phyloP scores from a whole-genome alignment of 495 filamentous ascomycete genomes.

The Penicillium roqueforti region DNA sequence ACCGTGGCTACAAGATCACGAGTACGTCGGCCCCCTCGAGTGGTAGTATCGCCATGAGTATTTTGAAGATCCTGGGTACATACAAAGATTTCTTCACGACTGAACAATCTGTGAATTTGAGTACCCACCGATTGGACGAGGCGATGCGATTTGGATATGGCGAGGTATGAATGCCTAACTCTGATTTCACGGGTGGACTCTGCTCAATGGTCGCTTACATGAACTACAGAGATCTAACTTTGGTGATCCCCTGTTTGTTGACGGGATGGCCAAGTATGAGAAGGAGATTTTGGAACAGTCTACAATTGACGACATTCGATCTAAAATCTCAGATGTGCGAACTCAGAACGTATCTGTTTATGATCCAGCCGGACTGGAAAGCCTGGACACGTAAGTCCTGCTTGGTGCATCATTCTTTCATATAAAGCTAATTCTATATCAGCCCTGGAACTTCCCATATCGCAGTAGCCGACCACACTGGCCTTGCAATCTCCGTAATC shows the following conservation, averaged over 20 bases:
- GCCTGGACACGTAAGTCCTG: conserved; percentile 51
- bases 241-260: conserved; percentile 73
- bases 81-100: conserved; percentile 57
- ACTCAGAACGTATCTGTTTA: conserved; percentile 70
- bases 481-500: conserved; percentile 68
- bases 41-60: conserved; percentile 65
- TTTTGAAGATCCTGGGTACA: conserved; percentile 74
- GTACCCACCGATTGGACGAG: conserved; percentile 78
- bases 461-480: conserved; percentile 61
- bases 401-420: background rate
- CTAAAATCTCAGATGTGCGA: conserved; percentile 62
- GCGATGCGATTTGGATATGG: conserved; percentile 85
- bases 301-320: conserved; percentile 54
- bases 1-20: conserved; percentile 64
- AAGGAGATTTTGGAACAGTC: conserved; percentile 57
- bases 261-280: conserved; percentile 59
- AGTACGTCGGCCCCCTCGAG: conserved; percentile 67
- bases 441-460: conserved; percentile 73
- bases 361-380: conserved; percentile 58
- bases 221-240: conserved; percentile 53
- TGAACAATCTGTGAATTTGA: conserved; percentile 50
- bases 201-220: conserved; percentile 5
- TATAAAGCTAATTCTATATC: background rate
- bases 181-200: no score
- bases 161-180: conserved; percentile 34